Percentiles rank a stretch among this genome's conserved stretches.
These are phyloP conservation scores for Penicillium flavigenum DNA, from an alignment of 495 filamentous ascomycete species.

Conservation along the genomic window DNA sequence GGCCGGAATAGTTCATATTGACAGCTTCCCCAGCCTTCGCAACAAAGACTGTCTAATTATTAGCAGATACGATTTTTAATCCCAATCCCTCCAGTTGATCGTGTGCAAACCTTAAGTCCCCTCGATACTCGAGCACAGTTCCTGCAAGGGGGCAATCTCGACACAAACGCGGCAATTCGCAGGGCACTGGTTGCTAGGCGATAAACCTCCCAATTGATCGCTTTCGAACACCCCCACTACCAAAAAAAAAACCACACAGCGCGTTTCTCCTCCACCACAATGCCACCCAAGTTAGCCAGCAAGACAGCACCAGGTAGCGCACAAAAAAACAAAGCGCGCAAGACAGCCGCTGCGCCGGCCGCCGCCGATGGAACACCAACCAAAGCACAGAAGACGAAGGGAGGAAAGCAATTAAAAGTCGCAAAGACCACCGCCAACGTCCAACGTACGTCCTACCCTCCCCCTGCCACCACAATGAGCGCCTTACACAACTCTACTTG, in stretches of 20 bases:
- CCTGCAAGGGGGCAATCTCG: slow-evolving; percentile 8
- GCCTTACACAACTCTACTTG: not conserved
- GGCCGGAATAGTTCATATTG: slow-evolving; percentile 11
- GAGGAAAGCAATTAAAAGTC: slow-evolving; percentile 12
- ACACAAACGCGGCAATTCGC: slow-evolving; percentile 1
- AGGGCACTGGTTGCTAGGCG: slow-evolving; percentile 8
- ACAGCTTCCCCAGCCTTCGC: slow-evolving; percentile 1
- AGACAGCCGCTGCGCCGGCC: slow-evolving; percentile 5
- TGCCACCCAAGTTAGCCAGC: slow-evolving; percentile 22
- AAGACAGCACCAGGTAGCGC: slow-evolving; percentile 3
- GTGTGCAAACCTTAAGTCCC: not conserved
- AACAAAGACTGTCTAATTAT: not conserved
- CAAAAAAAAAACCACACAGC: not conserved
- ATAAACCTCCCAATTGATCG: slow-evolving; percentile 10
- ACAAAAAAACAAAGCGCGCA: slow-evolving; percentile 12
- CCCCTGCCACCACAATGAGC: not conserved
- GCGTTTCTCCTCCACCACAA: slow-evolving; percentile 9
- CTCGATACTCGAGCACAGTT: not conserved
- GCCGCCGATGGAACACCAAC: slow-evolving; percentile 12
- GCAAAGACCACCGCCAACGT: slow-evolving; percentile 34
- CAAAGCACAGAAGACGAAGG: slow-evolving; percentile 22
- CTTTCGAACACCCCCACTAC: slow-evolving; percentile 4
- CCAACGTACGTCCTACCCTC: slow-evolving; percentile 36
- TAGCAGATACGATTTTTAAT: not conserved
- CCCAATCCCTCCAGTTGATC: not conserved